Conservation (phyloP, 768 basidiomycete genomes). For the Rhodosporidiobolus odoratus region DNA sequence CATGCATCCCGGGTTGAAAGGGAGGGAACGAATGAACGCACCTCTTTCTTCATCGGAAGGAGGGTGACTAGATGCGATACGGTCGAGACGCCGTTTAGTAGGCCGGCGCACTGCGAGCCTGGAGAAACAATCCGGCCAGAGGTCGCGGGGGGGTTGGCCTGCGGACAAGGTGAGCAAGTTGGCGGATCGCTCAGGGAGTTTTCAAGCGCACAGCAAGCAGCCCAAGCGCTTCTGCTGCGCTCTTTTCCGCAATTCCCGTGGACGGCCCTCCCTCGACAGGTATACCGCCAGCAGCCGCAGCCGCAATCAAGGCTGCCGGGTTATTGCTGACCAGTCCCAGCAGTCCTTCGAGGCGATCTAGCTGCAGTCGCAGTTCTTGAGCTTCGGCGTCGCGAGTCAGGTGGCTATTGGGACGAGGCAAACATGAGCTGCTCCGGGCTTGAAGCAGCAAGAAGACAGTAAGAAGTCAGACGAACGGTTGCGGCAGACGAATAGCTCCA, state of each 20-base stretch:
- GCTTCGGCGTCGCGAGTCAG: conserved; percentile 31
- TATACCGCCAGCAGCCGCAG: not conserved
- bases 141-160: conserved; percentile 4
- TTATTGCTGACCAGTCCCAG: conserved; percentile 1
- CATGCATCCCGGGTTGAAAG: too few relatives aligned
- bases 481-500: conserved; percentile 29
- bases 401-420: conserved; percentile 6
- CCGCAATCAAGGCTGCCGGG: not conserved
- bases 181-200: too few relatives aligned
- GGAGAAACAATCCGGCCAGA: not conserved
- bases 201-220: conserved; percentile 9
- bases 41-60: conserved; percentile 17
- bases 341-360: conserved; percentile 30
- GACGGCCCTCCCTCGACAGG: not conserved
- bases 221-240: conserved; percentile 6
- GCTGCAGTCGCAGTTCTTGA: conserved; percentile 24
- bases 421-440: not conserved
- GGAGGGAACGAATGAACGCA: not conserved
- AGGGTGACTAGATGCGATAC: conserved; percentile 17
- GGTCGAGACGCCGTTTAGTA: not conserved
- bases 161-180: not conserved
- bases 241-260: conserved; percentile 1
- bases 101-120: conserved; percentile 1
- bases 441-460: not conserved
- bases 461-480: conserved; percentile 12